Evolutionary conservation across 306 rosid genomes (phyloP).

Genomic region (Mimosa bimucronata): DNA sequence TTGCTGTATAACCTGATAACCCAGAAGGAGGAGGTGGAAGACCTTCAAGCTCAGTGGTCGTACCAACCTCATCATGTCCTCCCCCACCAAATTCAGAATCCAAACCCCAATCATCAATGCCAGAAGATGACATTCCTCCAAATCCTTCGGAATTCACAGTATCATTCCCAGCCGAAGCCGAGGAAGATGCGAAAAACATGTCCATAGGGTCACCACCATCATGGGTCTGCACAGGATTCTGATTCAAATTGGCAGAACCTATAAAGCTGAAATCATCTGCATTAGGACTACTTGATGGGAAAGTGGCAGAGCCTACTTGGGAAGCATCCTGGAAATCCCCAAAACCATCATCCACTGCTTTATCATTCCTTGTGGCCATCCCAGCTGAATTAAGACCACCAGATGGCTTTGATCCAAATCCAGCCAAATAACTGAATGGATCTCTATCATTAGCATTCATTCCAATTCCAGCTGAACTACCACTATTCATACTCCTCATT

Average conservation of each 20-base stretch:
- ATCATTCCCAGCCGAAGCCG: slow-evolving; percentile 47
- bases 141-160: slow-evolving; percentile 34
- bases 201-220: slow-evolving; percentile 78
- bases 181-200: slow-evolving; percentile 67
- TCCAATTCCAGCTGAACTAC: slow-evolving; percentile 49
- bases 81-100: slow-evolving; percentile 74
- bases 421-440: slow-evolving; percentile 85
- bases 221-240: slow-evolving; percentile 50
- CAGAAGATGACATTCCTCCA: slow-evolving; percentile 53
- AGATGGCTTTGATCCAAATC: slow-evolving; percentile 72
- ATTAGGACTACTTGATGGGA: slow-evolving; percentile 41
- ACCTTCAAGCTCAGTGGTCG: slow-evolving; percentile 95
- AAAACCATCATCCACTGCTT: slow-evolving; percentile 54
- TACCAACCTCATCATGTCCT: slow-evolving; percentile 59
- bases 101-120: slow-evolving; percentile 82
- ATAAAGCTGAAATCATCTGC: slow-evolving; percentile 44
- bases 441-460: slow-evolving; percentile 62
- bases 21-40: slow-evolving; percentile 99
- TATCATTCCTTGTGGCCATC: slow-evolving; percentile 37
- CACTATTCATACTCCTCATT: slow-evolving; percentile 39
- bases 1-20: slow-evolving; percentile 69
- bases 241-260: slow-evolving; percentile 50
- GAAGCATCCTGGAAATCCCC: slow-evolving; percentile 84
- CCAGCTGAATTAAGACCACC: slow-evolving; percentile 60
- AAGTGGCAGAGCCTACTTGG: slow-evolving; percentile 53